A percentile compares a stretch with the other conserved stretches of the same genome.
Evolutionary conservation across 371 early-diverging fungal species (phyloP).

Genomic region (Circinella minor): DNA sequence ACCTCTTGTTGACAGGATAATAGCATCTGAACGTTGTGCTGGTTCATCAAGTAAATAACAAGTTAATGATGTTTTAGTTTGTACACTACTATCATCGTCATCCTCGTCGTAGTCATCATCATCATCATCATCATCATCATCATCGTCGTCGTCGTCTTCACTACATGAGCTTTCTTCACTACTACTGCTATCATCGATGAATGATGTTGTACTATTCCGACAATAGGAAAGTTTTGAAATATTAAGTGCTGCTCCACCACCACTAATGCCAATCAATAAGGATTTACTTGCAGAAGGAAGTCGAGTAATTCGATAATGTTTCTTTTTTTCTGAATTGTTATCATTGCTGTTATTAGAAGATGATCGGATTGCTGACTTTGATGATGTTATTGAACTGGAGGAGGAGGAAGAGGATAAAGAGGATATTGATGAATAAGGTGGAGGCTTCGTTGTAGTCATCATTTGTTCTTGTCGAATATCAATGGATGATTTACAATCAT

Average conservation of each 20-base stretch:
- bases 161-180: neutral
- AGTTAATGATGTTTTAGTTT: conserved; percentile 35
- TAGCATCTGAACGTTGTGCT: conserved; percentile 31
- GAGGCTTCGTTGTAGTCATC: neutral
- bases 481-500: neutral
- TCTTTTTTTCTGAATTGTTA: neutral
- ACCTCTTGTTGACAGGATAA: conserved; percentile 33
- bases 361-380: neutral
- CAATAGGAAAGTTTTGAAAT: neutral
- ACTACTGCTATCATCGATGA: neutral
- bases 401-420: neutral
- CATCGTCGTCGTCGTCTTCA: conserved; percentile 1
- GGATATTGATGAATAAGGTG: neutral
- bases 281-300: conserved; percentile 8
- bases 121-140: conserved; percentile 13
- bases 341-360: neutral
- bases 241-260: conserved; percentile 2
- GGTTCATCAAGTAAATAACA: conserved; percentile 55
- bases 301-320: conserved; percentile 6
- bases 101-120: neutral
- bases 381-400: neutral
- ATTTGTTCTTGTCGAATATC: neutral
- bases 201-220: neutral
- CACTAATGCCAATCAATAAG: conserved; percentile 11
- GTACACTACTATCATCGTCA: neutral